Conservation (phyloP, 805 yeast genomes). For the Yamadazyma olivae region DNA sequence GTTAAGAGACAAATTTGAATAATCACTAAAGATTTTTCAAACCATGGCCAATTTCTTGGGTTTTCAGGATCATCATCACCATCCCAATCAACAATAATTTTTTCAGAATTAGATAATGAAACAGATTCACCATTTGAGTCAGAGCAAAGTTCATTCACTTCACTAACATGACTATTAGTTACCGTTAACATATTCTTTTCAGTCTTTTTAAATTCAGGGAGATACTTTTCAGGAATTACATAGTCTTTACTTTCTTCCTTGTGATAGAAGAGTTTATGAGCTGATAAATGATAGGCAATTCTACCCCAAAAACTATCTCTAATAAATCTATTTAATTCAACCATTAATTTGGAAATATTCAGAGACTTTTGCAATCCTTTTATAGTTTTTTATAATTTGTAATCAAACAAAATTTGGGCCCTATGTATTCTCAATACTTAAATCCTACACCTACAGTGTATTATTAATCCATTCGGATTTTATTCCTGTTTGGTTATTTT, state of each 20-base stretch:
- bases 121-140: background rate
- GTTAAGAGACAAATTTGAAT: slow-evolving; percentile 15
- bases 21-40: slow-evolving; percentile 37
- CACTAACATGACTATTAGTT: background rate
- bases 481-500: too few relatives aligned
- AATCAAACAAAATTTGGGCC: too few relatives aligned
- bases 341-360: too few relatives aligned
- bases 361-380: too few relatives aligned
- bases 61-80: slow-evolving; percentile 53
- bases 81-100: slow-evolving; percentile 27
- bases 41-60: slow-evolving; percentile 55
- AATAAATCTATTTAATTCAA: too few relatives aligned
- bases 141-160: background rate
- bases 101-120: too few relatives aligned
- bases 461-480: too few relatives aligned
- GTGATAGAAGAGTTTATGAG: slow-evolving; percentile 19
- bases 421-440: too few relatives aligned
- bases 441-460: too few relatives aligned
- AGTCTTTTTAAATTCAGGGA: too few relatives aligned
- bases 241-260: slow-evolving; percentile 28
- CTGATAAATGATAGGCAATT: slow-evolving; percentile 22
- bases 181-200: too few relatives aligned
- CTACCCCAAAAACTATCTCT: slow-evolving; percentile 33
- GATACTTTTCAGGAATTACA: slow-evolving; percentile 30
- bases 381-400: too few relatives aligned